phyloP scores from a whole-genome alignment of 2,329 filamentous ascomycete genomes.

The Claviceps sp. region DNA sequence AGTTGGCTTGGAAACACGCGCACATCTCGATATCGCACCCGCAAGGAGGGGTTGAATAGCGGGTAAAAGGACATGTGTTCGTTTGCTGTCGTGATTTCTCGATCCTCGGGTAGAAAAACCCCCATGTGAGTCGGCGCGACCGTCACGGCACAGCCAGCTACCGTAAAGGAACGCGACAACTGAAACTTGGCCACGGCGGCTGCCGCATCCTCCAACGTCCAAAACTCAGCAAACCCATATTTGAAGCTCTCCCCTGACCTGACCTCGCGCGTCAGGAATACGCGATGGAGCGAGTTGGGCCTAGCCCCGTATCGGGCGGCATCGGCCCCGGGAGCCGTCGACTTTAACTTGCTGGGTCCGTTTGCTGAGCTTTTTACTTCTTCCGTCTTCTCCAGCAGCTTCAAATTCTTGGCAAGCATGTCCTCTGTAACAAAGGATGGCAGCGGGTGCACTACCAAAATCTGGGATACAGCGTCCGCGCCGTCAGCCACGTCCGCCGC shows the following conservation, averaged over 20 bases:
- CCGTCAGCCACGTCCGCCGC: slow-evolving; percentile 36
- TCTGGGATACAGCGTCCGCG: slow-evolving; percentile 52
- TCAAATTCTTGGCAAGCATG: slow-evolving; percentile 57
- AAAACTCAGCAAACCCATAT: slow-evolving; percentile 78
- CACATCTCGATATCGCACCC: slow-evolving; percentile 65
- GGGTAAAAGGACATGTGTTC: slow-evolving; percentile 56
- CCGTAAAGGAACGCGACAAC: slow-evolving; percentile 62
- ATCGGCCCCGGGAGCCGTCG: slow-evolving; percentile 41
- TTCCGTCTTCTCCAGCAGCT: slow-evolving; percentile 55
- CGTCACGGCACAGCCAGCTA: slow-evolving; percentile 57
- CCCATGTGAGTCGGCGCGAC: slow-evolving; percentile 72
- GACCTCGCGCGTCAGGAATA: slow-evolving; percentile 64
- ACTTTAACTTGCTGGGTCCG: slow-evolving; percentile 41
- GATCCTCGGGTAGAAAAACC: slow-evolving; percentile 64
- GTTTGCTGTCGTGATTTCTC: slow-evolving; percentile 39
- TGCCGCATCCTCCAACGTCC: slow-evolving; percentile 59
- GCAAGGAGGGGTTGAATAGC: slow-evolving; percentile 51
- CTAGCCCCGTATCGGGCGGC: slow-evolving; percentile 53
- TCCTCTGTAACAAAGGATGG: slow-evolving; percentile 59
- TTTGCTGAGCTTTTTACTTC: slow-evolving; percentile 29
- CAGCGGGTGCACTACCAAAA: slow-evolving; percentile 60
- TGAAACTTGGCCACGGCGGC: slow-evolving; percentile 60
- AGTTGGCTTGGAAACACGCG: slow-evolving; percentile 57
- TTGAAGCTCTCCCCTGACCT: slow-evolving; percentile 59
- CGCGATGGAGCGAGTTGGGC: slow-evolving; percentile 60